Conservation (phyloP, 805 yeast species). For the Sugiyamaella americana region DNA sequence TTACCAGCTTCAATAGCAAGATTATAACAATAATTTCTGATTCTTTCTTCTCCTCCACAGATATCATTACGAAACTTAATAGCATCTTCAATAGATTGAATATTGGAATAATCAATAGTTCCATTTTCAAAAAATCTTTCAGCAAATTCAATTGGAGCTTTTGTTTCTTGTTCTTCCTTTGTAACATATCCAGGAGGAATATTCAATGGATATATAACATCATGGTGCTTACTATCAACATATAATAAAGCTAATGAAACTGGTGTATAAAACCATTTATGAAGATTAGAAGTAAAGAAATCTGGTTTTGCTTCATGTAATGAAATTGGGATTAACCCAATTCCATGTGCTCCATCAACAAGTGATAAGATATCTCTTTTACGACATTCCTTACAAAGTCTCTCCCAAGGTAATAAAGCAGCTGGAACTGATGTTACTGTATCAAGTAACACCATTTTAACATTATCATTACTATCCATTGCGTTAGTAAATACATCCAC, state of each 20-base stretch:
- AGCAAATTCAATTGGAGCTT: slow-evolving; percentile 22
- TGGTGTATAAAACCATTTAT: slow-evolving; percentile 63
- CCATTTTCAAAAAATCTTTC: slow-evolving; percentile 49
- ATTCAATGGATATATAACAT: slow-evolving; percentile 23
- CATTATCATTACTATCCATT: slow-evolving; percentile 23
- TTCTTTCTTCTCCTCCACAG: slow-evolving; percentile 57
- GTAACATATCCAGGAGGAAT: neutral
- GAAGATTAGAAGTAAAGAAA: slow-evolving; percentile 55
- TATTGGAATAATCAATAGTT: slow-evolving; percentile 43
- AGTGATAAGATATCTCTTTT: slow-evolving; percentile 45
- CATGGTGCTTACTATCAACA: slow-evolving; percentile 47
- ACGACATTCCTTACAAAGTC: slow-evolving; percentile 41
- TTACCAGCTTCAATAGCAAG: slow-evolving; percentile 43
- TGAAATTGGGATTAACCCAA: slow-evolving; percentile 39
- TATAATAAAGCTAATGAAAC: slow-evolving; percentile 55
- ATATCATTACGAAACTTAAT: slow-evolving; percentile 45
- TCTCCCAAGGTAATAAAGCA: slow-evolving; percentile 48
- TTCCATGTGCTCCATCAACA: slow-evolving; percentile 69
- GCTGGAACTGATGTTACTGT: slow-evolving; percentile 64
- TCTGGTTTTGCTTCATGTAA: slow-evolving; percentile 42
- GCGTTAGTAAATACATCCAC: slow-evolving; percentile 27
- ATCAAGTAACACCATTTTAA: slow-evolving; percentile 44
- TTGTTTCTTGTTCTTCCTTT: neutral
- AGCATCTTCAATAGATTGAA: slow-evolving; percentile 42
- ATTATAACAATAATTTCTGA: slow-evolving; percentile 41